phyloP scores from a whole-genome alignment of 306 rosid species.

The Trifolium subterraneum region DNA sequence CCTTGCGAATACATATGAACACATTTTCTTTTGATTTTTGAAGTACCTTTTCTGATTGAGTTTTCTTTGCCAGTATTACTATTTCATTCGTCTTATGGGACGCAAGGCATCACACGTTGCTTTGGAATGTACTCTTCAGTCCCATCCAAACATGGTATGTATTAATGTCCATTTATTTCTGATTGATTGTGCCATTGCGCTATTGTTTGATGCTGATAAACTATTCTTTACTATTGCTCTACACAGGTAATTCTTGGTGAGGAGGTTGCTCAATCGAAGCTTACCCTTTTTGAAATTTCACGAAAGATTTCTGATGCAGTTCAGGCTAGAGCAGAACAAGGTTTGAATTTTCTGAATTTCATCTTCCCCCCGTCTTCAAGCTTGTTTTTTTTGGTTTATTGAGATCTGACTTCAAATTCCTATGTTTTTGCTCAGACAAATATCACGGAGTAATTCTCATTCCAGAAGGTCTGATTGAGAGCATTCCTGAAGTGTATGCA shows the following conservation, averaged over 20 bases:
- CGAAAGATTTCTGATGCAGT: constrained; percentile 89
- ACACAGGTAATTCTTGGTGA: constrained; percentile 94
- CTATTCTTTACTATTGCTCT: constrained; percentile 19
- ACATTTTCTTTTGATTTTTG: constrained; percentile 1
- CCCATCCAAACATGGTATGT: constrained; percentile 93
- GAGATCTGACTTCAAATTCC: constrained; percentile 32
- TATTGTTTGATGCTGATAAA: constrained; percentile 23
- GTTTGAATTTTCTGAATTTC: constrained; percentile 51
- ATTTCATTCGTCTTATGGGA: constrained; percentile 98
- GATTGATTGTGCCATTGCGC: neutral
- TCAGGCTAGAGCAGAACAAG: constrained; percentile 92
- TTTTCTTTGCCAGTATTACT: constrained; percentile 73
- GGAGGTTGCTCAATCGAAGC: constrained; percentile 96
- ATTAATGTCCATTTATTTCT: constrained; percentile 32
- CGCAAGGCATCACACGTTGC: constrained; percentile 98
- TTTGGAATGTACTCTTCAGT: constrained; percentile 95
- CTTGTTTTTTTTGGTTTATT: neutral
- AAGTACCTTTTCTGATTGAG: constrained; percentile 17
- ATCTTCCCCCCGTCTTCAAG: neutral
- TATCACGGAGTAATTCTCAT: constrained; percentile 92
- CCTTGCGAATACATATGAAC: neutral
- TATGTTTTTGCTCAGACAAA: constrained; percentile 65
- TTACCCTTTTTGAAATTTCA: constrained; percentile 85
- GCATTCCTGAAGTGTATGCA: constrained; percentile 98
- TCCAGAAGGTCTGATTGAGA: constrained; percentile 97